phyloP scores from a whole-genome alignment of 768 basidiomycete species.

The Agrocybe praecox region DNA sequence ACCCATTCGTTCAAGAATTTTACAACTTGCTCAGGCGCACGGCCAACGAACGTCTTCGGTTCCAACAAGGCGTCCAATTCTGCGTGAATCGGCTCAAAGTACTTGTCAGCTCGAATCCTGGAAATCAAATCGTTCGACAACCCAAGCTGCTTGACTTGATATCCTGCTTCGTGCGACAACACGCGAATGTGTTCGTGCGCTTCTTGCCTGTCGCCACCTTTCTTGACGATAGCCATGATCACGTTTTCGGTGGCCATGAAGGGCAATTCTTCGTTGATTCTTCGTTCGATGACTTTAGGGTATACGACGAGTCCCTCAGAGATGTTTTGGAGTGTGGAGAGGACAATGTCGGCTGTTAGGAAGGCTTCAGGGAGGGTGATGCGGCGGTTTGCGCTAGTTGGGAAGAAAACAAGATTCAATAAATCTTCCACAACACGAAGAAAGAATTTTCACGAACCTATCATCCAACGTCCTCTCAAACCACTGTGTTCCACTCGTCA shows the following conservation, averaged over 20 bases:
- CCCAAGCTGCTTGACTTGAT: conserved; percentile 94
- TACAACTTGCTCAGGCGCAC: conserved; percentile 96
- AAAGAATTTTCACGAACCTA: conserved; percentile 54
- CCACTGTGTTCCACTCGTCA: conserved; percentile 97
- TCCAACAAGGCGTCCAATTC: conserved; percentile 82
- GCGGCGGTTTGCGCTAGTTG: conserved; percentile 81
- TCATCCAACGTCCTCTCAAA: conserved; percentile 98
- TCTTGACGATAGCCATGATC: conserved; percentile 98
- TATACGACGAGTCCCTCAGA: conserved; percentile 99
- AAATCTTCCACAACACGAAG: not conserved
- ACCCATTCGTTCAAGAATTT: conserved; percentile 88
- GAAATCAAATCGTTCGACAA: conserved; percentile 95
- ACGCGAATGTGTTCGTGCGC: conserved; percentile 96
- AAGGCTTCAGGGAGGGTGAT: conserved; percentile 97
- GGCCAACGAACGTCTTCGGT: conserved; percentile 86
- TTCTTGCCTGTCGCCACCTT: conserved; percentile 93
- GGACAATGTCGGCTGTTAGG: conserved; percentile 93
- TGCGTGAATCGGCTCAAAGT: conserved; percentile 86
- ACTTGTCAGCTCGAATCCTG: conserved; percentile 76
- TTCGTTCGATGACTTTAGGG: conserved; percentile 90
- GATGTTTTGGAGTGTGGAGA: conserved; percentile 95
- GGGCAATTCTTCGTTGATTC: conserved; percentile 92
- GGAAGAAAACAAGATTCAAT: conserved; percentile 25
- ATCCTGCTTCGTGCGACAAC: conserved; percentile 91
- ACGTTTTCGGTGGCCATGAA: conserved; percentile 99